Evolutionary conservation across 106 monocot species (phyloP).

Genomic region (Hemerocallis citrina): DNA sequence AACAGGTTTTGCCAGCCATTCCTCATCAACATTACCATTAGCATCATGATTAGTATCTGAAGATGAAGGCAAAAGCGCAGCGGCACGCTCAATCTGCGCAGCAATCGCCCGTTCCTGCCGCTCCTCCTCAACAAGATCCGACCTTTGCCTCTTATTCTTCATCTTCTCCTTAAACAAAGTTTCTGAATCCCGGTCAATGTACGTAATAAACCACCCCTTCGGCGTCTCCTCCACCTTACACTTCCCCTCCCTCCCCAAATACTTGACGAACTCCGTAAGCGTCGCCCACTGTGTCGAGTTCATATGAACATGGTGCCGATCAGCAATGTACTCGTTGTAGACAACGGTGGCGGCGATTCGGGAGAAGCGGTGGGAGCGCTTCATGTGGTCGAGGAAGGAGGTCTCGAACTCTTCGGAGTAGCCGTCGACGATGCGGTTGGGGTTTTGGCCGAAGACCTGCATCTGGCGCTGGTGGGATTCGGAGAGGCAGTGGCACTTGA

Average conservation of each 20-base stretch:
- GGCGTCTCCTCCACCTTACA: conserved; percentile 99
- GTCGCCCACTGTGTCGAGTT: conserved; percentile 96
- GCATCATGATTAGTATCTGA: background rate
- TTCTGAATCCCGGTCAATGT: conserved; percentile 88
- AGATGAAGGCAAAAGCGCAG: background rate
- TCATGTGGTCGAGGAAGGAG: conserved; percentile 62
- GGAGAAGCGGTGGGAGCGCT: conserved; percentile 81
- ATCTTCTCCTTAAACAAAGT: conserved; percentile 68
- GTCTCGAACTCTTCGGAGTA: conserved; percentile 85
- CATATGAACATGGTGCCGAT: conserved; percentile 94
- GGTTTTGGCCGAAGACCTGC: conserved; percentile 94
- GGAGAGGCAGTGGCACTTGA: conserved; percentile 98
- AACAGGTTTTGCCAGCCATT: background rate
- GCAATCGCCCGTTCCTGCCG: conserved; percentile 65
- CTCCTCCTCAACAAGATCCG: conserved; percentile 88
- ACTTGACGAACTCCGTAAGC: conserved; percentile 89
- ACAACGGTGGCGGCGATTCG: conserved; percentile 94
- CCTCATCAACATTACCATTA: background rate
- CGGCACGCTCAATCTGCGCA: conserved; percentile 73
- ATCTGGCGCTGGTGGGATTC: conserved; percentile 98
- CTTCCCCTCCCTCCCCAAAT: conserved; percentile 71
- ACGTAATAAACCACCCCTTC: conserved; percentile 99
- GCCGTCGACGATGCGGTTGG: conserved; percentile 66
- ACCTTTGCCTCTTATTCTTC: conserved; percentile 58
- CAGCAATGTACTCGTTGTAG: conserved; percentile 93